Evolutionary conservation across 192 early-diverging fungal genomes (phyloP).

Genomic region (Linnemannia zychae): DNA sequence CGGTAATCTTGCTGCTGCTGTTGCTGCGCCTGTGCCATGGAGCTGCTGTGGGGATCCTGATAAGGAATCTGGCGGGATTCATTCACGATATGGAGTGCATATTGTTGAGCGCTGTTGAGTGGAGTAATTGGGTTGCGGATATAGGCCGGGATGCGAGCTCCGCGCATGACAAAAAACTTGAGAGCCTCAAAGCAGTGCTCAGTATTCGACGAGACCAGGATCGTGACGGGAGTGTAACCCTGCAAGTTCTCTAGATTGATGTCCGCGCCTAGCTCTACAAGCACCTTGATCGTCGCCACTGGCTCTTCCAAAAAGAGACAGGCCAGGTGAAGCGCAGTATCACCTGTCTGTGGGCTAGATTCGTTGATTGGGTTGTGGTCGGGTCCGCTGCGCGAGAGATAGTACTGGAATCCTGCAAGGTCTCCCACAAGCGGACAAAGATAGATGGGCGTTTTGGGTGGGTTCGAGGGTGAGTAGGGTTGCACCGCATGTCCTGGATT

Average conservation of each 20-base stretch:
- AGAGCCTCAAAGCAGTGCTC: constrained; percentile 53
- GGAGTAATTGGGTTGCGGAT: constrained; percentile 52
- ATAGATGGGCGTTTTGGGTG: constrained; percentile 51
- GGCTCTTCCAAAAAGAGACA: constrained; percentile 51
- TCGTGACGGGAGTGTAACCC: constrained; percentile 53
- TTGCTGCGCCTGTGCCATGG: not conserved
- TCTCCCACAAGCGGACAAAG: constrained; percentile 52
- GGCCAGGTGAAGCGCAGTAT: constrained; percentile 47
- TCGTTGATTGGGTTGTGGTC: constrained; percentile 51
- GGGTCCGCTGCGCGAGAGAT: constrained; percentile 16
- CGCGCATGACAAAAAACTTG: constrained; percentile 53
- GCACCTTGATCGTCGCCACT: constrained; percentile 45
- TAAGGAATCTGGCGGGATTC: constrained; percentile 21
- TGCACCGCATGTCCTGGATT: not conserved
- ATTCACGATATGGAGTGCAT: constrained; percentile 48
- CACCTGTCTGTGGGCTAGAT: constrained; percentile 43
- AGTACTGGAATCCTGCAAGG: constrained; percentile 35
- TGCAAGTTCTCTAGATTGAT: constrained; percentile 52
- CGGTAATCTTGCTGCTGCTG: constrained; percentile 19
- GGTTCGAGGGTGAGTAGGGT: constrained; percentile 33
- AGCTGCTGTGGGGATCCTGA: not conserved
- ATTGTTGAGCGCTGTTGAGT: constrained; percentile 41
- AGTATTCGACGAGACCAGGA: constrained; percentile 52
- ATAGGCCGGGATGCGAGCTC: constrained; percentile 47
- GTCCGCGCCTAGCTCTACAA: constrained; percentile 50